These are phyloP conservation scores for Verticillium isaacii DNA, from an alignment of 2,329 filamentous ascomycete genomes.

Conservation along the genomic window DNA sequence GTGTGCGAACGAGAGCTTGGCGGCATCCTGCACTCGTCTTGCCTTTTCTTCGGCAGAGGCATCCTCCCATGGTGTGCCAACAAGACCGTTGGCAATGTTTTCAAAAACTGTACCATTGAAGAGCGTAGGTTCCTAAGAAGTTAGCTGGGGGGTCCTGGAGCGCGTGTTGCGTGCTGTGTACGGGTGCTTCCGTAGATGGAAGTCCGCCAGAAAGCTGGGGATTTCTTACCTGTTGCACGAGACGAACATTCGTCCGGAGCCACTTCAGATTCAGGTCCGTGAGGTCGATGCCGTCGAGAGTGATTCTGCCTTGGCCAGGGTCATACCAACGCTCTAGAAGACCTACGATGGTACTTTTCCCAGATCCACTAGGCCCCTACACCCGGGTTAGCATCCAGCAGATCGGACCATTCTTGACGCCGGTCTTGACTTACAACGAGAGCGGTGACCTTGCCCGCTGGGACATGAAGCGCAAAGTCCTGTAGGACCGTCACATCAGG, in stretches of 20 bases:
- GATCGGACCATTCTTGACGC: background rate
- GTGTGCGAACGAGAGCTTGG: constrained; percentile 3
- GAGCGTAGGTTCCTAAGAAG: constrained; percentile 43
- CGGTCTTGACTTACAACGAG: constrained; percentile 37
- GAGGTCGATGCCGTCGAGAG: constrained; percentile 19
- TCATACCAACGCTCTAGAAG: constrained; percentile 35
- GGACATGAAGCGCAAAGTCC: constrained; percentile 53
- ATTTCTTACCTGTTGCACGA: constrained; percentile 17
- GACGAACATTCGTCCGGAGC: constrained; percentile 22
- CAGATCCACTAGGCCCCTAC: constrained; percentile 37
- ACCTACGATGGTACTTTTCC: constrained; percentile 33
- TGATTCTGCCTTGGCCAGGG: constrained; percentile 15
- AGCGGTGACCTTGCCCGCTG: constrained; percentile 64
- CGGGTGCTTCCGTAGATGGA: background rate
- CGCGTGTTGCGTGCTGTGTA: no score
- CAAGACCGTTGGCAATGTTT: constrained; percentile 42
- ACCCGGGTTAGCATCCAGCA: constrained; percentile 19
- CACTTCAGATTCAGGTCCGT: constrained; percentile 20
- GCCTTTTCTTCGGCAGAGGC: constrained; percentile 31
- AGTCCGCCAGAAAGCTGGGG: background rate
- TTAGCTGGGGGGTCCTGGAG: background rate
- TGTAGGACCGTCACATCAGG: constrained; percentile 61
- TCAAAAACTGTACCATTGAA: constrained; percentile 50
- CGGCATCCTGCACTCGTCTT: constrained; percentile 6
- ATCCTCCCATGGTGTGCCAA: constrained; percentile 29